Evolutionary conservation across 306 rosid species (phyloP).

Genomic region (Quillaja saponaria): DNA sequence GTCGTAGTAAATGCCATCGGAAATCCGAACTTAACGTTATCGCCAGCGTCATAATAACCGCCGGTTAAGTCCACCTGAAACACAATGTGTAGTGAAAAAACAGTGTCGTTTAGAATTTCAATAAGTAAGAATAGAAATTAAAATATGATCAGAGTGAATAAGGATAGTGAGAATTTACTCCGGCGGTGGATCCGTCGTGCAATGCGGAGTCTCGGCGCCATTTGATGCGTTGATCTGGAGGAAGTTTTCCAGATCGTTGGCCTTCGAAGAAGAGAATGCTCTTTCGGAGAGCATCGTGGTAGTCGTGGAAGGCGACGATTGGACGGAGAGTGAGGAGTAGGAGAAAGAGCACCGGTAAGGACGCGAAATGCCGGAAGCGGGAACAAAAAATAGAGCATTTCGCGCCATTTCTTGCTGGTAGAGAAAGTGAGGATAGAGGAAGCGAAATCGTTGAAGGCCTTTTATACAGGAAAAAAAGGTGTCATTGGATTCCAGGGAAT

Average conservation of each 20-base stretch:
- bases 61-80: constrained; percentile 83
- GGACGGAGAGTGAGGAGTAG: constrained; percentile 40
- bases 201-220: constrained; percentile 94
- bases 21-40: constrained; percentile 89
- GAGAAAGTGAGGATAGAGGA: constrained; percentile 12
- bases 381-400: constrained; percentile 23
- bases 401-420: constrained; percentile 41
- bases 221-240: constrained; percentile 73
- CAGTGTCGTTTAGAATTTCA: no score
- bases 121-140: not conserved
- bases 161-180: constrained; percentile 36
- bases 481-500: constrained; percentile 77
- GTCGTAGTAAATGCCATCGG: constrained; percentile 98
- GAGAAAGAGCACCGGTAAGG: constrained; percentile 35
- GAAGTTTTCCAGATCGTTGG: constrained; percentile 95
- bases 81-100: constrained; percentile 27
- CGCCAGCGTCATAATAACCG: constrained; percentile 98
- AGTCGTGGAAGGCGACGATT: constrained; percentile 53
- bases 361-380: constrained; percentile 29
- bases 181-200: constrained; percentile 77
- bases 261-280: constrained; percentile 98
- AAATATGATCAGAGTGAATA: no score
- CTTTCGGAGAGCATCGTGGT: constrained; percentile 77
- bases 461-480: constrained; percentile 61
- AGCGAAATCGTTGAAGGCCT: constrained; percentile 41